phyloP scores from a whole-genome alignment of 2,329 filamentous ascomycete genomes.

The Colletotrichum nymphaeae region DNA sequence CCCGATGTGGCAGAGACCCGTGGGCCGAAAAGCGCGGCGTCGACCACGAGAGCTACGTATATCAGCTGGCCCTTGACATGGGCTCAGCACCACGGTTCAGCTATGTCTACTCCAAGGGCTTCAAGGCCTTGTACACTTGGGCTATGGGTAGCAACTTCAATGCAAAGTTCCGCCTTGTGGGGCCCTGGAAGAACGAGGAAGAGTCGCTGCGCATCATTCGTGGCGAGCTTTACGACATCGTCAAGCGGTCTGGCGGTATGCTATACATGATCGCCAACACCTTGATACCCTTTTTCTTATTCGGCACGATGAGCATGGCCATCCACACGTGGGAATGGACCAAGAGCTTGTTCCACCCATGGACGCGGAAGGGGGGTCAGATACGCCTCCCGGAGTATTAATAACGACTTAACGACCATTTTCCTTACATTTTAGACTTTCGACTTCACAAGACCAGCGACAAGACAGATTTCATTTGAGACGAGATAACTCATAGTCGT shows the following conservation, averaged over 20 bases:
- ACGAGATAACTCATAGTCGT: not conserved
- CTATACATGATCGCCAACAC: slow-evolving; percentile 53
- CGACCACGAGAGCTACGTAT: slow-evolving; percentile 62
- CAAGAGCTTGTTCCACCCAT: not conserved
- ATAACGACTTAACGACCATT: not conserved
- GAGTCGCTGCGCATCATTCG: slow-evolving; percentile 51
- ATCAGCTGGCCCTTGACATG: slow-evolving; percentile 61
- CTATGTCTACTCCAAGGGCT: slow-evolving; percentile 46
- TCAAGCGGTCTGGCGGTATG: slow-evolving; percentile 49
- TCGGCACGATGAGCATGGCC: slow-evolving; percentile 49
- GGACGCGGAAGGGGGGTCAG: slow-evolving; percentile 4
- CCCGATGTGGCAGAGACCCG: slow-evolving; percentile 46
- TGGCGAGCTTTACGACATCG: slow-evolving; percentile 53
- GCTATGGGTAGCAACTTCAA: slow-evolving; percentile 62
- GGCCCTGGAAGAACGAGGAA: slow-evolving; percentile 53
- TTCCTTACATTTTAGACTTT: not conserved
- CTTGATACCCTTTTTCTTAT: slow-evolving; percentile 49
- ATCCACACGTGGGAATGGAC: slow-evolving; percentile 28
- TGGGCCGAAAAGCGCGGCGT: slow-evolving; percentile 53
- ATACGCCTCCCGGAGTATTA: slow-evolving; percentile 16
- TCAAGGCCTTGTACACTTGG: slow-evolving; percentile 51
- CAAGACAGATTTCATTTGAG: not conserved
- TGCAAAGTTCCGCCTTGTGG: slow-evolving; percentile 58
- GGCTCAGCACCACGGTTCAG: slow-evolving; percentile 52
- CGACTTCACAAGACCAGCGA: not conserved